Evolutionary conservation across 2,329 filamentous ascomycete species (phyloP).

Genomic region (Parascedosporium putredinis): DNA sequence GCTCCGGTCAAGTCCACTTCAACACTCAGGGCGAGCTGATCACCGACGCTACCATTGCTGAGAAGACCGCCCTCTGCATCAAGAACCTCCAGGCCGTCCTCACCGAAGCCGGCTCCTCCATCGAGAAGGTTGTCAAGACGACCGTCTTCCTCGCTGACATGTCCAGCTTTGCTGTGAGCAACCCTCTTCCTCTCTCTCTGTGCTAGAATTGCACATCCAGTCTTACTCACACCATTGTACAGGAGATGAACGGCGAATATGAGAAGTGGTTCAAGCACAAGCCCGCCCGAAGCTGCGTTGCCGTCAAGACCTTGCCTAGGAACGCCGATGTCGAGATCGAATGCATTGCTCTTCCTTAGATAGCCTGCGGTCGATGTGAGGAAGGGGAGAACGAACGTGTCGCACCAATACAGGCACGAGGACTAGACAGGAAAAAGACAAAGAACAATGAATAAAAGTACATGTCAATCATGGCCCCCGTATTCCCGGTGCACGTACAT

Average conservation of each 20-base stretch:
- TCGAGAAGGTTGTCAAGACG: constrained; percentile 80
- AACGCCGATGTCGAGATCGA: constrained; percentile 84
- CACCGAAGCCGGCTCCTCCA: constrained; percentile 64
- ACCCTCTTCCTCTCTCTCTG: too few relatives aligned
- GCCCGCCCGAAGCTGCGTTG: constrained; percentile 81
- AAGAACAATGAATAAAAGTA: background rate
- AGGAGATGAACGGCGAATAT: constrained; percentile 77
- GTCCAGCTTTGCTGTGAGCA: constrained; percentile 62
- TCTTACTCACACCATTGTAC: background rate
- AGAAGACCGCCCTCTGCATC: constrained; percentile 54
- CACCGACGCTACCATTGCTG: constrained; percentile 46
- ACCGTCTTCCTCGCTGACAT: constrained; percentile 89
- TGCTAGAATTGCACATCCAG: background rate
- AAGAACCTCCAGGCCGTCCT: constrained; percentile 79
- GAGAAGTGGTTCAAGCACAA: constrained; percentile 74
- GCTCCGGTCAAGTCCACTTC: constrained; percentile 63
- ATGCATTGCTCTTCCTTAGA: constrained; percentile 62
- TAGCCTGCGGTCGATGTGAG: background rate
- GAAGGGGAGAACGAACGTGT: too few relatives aligned
- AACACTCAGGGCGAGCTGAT: constrained; percentile 42
- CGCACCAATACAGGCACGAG: background rate
- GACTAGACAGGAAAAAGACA: background rate
- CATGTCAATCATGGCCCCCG: constrained; percentile 1
- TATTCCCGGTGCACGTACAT: too few relatives aligned
- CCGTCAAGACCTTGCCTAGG: constrained; percentile 81